These are phyloP conservation scores for Thelonectria blattea DNA, from an alignment of 2,329 filamentous ascomycete species.

Conservation along the genomic window DNA sequence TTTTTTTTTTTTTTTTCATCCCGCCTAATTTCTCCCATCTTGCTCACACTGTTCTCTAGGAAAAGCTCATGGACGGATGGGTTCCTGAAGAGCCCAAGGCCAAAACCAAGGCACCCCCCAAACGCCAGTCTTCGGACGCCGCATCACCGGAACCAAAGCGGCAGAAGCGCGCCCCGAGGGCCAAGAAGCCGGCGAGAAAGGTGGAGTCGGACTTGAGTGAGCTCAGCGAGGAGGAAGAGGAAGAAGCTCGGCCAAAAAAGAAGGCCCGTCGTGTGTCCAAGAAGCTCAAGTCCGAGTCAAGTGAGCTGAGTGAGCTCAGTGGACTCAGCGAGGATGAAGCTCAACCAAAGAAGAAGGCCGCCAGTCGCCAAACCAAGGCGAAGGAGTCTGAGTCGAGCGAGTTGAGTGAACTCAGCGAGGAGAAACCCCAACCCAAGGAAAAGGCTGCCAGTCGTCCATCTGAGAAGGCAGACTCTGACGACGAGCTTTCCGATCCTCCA, in stretches of 20 bases:
- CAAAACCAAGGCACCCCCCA: constrained; percentile 38
- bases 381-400: constrained; percentile 28
- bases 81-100: constrained; percentile 33
- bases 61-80: constrained; percentile 47
- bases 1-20: constrained; percentile 16
- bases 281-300: constrained; percentile 34
- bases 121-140: constrained; percentile 44
- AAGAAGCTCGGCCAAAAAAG: constrained; percentile 28
- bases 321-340: constrained; percentile 35
- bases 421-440: constrained; percentile 28
- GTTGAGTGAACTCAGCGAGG: constrained; percentile 25
- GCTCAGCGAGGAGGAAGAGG: constrained; percentile 29
- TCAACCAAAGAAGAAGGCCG: constrained; percentile 29
- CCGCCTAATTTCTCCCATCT: not conserved
- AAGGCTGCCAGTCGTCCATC: constrained; percentile 5
- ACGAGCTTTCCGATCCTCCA: constrained; percentile 23
- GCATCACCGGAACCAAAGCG: constrained; percentile 49
- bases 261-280: constrained; percentile 23
- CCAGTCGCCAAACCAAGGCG: constrained; percentile 32
- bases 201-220: constrained; percentile 30
- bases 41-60: constrained; percentile 32
- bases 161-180: constrained; percentile 43
- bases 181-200: constrained; percentile 35
- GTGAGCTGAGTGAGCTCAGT: constrained; percentile 33
- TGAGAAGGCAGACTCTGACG: constrained; percentile 35